Evolutionary conservation across 768 basidiomycete species (phyloP).

Genomic region (Neoboletus subvelutipes): DNA sequence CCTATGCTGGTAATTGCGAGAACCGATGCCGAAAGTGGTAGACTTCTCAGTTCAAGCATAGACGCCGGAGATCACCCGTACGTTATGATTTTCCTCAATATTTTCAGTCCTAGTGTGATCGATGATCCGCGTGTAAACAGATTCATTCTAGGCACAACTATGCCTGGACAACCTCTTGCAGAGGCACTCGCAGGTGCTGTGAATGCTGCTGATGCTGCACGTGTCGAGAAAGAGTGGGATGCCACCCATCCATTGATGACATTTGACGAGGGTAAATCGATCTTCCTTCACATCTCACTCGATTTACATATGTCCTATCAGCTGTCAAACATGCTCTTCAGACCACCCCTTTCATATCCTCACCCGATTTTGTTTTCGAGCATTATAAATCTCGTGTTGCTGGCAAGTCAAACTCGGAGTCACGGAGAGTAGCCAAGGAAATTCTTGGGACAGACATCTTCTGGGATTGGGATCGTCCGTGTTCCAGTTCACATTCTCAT

Average conservation of each 20-base stretch:
- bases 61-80: conserved; percentile 73
- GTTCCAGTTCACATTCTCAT: not conserved
- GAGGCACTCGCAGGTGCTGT: conserved; percentile 68
- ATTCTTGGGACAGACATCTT: conserved; percentile 61
- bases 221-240: conserved; percentile 76
- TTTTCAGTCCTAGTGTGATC: conserved; percentile 6
- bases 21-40: conserved; percentile 87
- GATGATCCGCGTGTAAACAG: conserved; percentile 33
- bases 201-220: conserved; percentile 67
- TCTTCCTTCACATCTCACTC: conserved; percentile 45
- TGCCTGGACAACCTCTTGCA: conserved; percentile 52
- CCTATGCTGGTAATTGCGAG: conserved; percentile 89
- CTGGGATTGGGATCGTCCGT: conserved; percentile 89
- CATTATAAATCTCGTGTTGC: conserved; percentile 56
- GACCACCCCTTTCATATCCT: conserved; percentile 21
- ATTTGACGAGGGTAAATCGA: conserved; percentile 72
- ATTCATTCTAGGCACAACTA: conserved; percentile 65
- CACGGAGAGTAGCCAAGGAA: conserved; percentile 70
- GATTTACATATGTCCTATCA: conserved; percentile 7
- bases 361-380: conserved; percentile 45
- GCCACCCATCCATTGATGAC: conserved; percentile 67
- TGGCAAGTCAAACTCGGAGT: conserved; percentile 72
- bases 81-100: conserved; percentile 30
- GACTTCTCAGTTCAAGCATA: conserved; percentile 79
- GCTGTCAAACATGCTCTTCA: conserved; percentile 27